phyloP scores from a whole-genome alignment of 768 basidiomycete genomes.

The Amanita molliuscula region DNA sequence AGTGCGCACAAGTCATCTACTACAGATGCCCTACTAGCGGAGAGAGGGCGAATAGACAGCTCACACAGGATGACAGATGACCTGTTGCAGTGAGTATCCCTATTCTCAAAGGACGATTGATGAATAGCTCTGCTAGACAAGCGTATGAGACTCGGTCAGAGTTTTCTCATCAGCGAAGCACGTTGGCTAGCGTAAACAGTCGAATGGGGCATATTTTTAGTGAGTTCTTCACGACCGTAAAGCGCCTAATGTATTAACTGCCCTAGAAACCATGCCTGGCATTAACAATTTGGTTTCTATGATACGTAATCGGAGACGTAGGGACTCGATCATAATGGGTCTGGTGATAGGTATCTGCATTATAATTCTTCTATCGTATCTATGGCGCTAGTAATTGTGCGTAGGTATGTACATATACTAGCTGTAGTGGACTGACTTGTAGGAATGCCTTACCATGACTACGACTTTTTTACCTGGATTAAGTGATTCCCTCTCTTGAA shows the following conservation, averaged over 20 bases:
- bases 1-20: slow-evolving; percentile 90
- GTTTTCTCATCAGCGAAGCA: slow-evolving; percentile 72
- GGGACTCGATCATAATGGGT: slow-evolving; percentile 87
- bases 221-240: slow-evolving; percentile 25
- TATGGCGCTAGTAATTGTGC: slow-evolving; percentile 27
- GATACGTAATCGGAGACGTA: slow-evolving; percentile 84
- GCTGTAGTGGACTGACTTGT: neutral
- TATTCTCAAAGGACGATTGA: slow-evolving; percentile 1
- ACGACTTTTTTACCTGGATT: slow-evolving; percentile 9
- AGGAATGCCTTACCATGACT: neutral
- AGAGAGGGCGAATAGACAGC: slow-evolving; percentile 83
- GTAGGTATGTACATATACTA: neutral
- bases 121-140: slow-evolving; percentile 46
- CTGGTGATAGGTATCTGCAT: slow-evolving; percentile 80
- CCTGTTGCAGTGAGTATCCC: slow-evolving; percentile 59
- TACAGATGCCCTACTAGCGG: slow-evolving; percentile 78
- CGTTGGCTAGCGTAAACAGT: slow-evolving; percentile 69
- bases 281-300: slow-evolving; percentile 84
- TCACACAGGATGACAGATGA: slow-evolving; percentile 94
- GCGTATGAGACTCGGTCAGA: slow-evolving; percentile 95
- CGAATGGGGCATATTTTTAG: slow-evolving; percentile 80
- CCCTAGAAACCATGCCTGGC: slow-evolving; percentile 80
- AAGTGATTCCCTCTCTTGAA: slow-evolving; percentile 45
- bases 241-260: slow-evolving; percentile 1
- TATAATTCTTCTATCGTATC: slow-evolving; percentile 40